phyloP scores from a whole-genome alignment of 495 filamentous ascomycete species.

The Aspergillus nanangensis region DNA sequence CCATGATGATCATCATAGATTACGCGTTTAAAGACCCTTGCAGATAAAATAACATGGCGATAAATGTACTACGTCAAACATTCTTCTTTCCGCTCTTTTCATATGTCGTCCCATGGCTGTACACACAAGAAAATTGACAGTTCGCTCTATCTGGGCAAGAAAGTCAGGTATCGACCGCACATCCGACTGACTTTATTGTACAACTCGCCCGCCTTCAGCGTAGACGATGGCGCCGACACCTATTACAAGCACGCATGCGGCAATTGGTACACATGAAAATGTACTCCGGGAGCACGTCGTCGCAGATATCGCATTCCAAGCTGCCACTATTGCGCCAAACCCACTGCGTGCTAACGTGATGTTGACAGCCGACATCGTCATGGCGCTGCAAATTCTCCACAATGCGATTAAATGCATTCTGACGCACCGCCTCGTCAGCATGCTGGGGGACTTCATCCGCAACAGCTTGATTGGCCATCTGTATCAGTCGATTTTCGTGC shows the following conservation, averaged over 20 bases:
- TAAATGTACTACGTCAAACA: too few relatives aligned
- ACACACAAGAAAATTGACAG: too few relatives aligned
- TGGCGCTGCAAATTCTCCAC: constrained; percentile 4
- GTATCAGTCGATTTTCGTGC: background rate
- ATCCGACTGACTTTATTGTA: too few relatives aligned
- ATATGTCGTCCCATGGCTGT: too few relatives aligned
- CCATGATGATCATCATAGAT: too few relatives aligned
- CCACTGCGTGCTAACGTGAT: constrained; percentile 12
- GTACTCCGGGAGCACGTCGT: constrained; percentile 5
- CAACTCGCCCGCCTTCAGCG: too few relatives aligned
- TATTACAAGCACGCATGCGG: constrained; percentile 8
- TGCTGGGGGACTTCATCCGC: background rate
- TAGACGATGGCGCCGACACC: constrained; percentile 11
- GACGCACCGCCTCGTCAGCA: background rate
- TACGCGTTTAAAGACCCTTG: too few relatives aligned
- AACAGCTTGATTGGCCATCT: background rate
- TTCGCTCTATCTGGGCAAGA: too few relatives aligned
- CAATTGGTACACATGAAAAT: constrained; percentile 13
- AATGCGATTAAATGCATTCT: constrained; percentile 2
- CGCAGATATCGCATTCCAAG: constrained; percentile 11
- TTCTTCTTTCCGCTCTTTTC: too few relatives aligned
- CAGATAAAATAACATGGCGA: too few relatives aligned
- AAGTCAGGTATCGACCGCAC: too few relatives aligned
- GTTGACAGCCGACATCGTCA: constrained; percentile 11
- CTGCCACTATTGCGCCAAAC: constrained; percentile 7